These are phyloP conservation scores for Panaeolus papilionaceus DNA, from an alignment of 768 basidiomycete genomes.

Conservation along the genomic window DNA sequence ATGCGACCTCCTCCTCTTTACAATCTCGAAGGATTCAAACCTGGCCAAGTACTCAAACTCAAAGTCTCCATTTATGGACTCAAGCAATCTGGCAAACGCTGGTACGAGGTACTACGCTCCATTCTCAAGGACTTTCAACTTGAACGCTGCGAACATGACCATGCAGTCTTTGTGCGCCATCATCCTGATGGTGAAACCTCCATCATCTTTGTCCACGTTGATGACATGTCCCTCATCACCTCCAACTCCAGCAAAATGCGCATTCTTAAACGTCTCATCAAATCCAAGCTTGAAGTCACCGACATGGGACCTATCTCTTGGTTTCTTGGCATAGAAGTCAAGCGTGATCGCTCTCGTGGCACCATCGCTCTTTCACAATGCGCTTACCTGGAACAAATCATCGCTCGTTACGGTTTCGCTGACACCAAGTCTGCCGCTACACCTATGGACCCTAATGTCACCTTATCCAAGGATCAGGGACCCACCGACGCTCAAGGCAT, in stretches of 20 bases:
- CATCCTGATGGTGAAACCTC: background rate
- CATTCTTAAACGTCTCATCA: conserved; percentile 20
- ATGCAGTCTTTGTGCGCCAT: background rate
- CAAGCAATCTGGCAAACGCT: conserved; percentile 34
- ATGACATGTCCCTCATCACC: background rate
- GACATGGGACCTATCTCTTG: conserved; percentile 30
- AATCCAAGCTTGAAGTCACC: conserved; percentile 20
- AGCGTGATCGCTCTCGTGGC: conserved; percentile 14
- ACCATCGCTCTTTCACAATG: conserved; percentile 37
- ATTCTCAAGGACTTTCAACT: too few relatives aligned
- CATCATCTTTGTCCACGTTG: background rate
- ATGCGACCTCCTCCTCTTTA: conserved; percentile 47
- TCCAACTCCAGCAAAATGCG: background rate
- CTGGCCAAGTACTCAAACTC: conserved; percentile 27
- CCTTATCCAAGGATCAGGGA: conserved; percentile 1
- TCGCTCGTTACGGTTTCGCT: background rate
- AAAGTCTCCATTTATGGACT: conserved; percentile 36
- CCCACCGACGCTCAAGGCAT: conserved; percentile 17
- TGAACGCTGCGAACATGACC: too few relatives aligned
- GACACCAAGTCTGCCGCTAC: background rate
- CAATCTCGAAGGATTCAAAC: conserved; percentile 2
- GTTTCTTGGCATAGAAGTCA: conserved; percentile 29
- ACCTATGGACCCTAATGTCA: background rate
- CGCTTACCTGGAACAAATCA: background rate
- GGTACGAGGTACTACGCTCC: conserved; percentile 26